These are phyloP conservation scores for Taxillus chinensis DNA, from an alignment of 164 flowering plant species.

Conservation along the genomic window DNA sequence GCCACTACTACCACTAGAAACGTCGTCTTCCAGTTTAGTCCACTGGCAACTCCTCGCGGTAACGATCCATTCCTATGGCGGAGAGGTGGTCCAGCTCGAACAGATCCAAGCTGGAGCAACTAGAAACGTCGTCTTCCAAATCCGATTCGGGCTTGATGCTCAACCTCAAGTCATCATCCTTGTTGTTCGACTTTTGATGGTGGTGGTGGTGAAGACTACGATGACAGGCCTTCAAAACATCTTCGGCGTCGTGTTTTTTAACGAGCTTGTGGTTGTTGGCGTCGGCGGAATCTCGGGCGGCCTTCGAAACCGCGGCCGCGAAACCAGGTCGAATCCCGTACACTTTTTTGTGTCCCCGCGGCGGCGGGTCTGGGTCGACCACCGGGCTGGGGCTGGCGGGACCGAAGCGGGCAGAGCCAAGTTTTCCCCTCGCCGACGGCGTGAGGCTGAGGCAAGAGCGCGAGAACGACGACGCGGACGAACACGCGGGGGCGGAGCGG, in stretches of 20 bases:
- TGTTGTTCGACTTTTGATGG: not conserved
- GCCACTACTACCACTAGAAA: no score
- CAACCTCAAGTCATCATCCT: slow-evolving; percentile 10
- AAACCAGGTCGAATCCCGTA: slow-evolving; percentile 6
- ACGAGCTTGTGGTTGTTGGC: no score
- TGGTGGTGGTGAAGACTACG: no score
- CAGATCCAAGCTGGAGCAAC: slow-evolving; percentile 84
- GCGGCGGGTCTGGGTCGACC: slow-evolving; percentile 48
- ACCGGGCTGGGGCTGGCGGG: slow-evolving; percentile 15
- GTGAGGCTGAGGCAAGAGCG: slow-evolving; percentile 80
- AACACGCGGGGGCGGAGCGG: slow-evolving; percentile 40
- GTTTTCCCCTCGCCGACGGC: slow-evolving; percentile 26
- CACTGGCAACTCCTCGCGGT: slow-evolving; percentile 75
- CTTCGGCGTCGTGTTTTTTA: not conserved
- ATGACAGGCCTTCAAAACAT: slow-evolving; percentile 3
- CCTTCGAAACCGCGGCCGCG: no score
- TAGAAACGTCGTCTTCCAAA: slow-evolving; percentile 53
- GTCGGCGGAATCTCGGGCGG: no score
- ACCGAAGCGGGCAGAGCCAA: slow-evolving; percentile 42
- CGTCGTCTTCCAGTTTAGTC: slow-evolving; percentile 39
- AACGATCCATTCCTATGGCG: slow-evolving; percentile 42
- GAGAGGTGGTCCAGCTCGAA: slow-evolving; percentile 80
- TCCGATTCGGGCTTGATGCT: slow-evolving; percentile 23
- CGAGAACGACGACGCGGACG: slow-evolving; percentile 72
- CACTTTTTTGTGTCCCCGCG: slow-evolving; percentile 42